phyloP scores from a whole-genome alignment of 176 grass and related monocot genomes.

The Oryza brachyantha region DNA sequence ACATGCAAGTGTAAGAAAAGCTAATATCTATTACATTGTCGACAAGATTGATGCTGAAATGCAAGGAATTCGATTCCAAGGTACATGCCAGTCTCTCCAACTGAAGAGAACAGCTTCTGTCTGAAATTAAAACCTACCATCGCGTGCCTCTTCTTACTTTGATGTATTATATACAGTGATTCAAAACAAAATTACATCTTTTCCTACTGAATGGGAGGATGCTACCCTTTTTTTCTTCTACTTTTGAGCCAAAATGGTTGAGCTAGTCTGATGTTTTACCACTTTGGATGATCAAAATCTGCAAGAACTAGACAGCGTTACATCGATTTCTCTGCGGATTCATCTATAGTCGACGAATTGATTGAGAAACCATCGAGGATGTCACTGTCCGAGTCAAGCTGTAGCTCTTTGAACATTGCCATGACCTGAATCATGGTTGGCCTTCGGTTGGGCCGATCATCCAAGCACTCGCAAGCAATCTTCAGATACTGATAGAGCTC shows the following conservation, averaged over 20 bases:
- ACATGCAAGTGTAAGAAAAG: neutral
- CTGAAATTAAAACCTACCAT: constrained; percentile 2
- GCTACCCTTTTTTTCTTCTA: constrained; percentile 18
- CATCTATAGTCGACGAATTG: constrained; percentile 60
- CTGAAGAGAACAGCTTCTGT: constrained; percentile 5
- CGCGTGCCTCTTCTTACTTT: neutral
- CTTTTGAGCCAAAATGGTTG: constrained; percentile 30
- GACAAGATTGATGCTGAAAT: constrained; percentile 7
- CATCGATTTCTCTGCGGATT: constrained; percentile 56
- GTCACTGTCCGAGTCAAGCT: constrained; percentile 73
- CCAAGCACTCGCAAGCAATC: constrained; percentile 82
- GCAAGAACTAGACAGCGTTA: constrained; percentile 30
- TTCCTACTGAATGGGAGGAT: constrained; percentile 24
- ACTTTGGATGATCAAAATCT: constrained; percentile 49
- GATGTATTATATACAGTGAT: constrained; percentile 42
- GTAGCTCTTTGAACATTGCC: constrained; percentile 94
- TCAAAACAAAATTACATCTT: constrained; percentile 34
- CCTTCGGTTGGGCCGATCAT: constrained; percentile 63
- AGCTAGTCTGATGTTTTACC: constrained; percentile 36
- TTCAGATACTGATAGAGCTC: constrained; percentile 78
- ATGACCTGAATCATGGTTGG: constrained; percentile 99
- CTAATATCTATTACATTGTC: neutral
- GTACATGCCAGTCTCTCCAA: neutral
- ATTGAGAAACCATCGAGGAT: constrained; percentile 65
- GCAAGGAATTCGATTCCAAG: constrained; percentile 24